Percentiles rank a stretch among this genome's conserved stretches.
phyloP scores from a whole-genome alignment of 2,329 filamentous ascomycete genomes.

The Fusarium fracticaudum region DNA sequence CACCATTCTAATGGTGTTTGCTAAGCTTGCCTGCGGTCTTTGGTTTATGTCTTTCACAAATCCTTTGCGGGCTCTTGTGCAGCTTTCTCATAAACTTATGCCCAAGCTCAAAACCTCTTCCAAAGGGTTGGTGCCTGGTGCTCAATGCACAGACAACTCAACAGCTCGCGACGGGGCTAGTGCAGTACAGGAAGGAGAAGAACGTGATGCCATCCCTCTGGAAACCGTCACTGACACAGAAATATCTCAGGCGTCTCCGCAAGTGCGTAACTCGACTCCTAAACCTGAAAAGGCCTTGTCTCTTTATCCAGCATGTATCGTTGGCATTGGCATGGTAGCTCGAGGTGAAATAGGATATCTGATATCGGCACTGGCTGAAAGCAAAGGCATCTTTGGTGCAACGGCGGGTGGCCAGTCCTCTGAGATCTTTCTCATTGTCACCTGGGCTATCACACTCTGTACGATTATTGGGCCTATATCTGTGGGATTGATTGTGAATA shows the following conservation, averaged over 20 bases:
- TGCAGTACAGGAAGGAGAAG: background rate
- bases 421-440: conserved; percentile 61
- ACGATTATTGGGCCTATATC: conserved; percentile 61
- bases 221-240: background rate
- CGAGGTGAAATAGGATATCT: conserved; percentile 84
- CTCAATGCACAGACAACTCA: conserved; percentile 16
- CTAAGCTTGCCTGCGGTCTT: conserved; percentile 67
- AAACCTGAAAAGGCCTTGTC: conserved; percentile 63
- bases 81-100: background rate
- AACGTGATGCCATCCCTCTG: background rate
- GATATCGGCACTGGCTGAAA: conserved; percentile 74
- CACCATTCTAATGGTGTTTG: conserved; percentile 73
- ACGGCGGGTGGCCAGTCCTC: conserved; percentile 36
- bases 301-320: conserved; percentile 72
- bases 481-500: conserved; percentile 57
- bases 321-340: conserved; percentile 76
- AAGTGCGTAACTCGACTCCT: conserved; percentile 9
- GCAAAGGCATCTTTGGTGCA: conserved; percentile 53
- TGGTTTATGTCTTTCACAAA: conserved; percentile 59
- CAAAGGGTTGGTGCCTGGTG: conserved; percentile 4
- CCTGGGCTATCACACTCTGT: conserved; percentile 66
- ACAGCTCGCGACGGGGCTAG: background rate
- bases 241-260: background rate
- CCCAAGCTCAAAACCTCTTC: background rate
- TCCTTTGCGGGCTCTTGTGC: background rate